Percentiles rank a stretch among this genome's conserved stretches.
Conservation (phyloP, 2,329 filamentous ascomycete species). For the Ascochyta clinopodiicola region DNA sequence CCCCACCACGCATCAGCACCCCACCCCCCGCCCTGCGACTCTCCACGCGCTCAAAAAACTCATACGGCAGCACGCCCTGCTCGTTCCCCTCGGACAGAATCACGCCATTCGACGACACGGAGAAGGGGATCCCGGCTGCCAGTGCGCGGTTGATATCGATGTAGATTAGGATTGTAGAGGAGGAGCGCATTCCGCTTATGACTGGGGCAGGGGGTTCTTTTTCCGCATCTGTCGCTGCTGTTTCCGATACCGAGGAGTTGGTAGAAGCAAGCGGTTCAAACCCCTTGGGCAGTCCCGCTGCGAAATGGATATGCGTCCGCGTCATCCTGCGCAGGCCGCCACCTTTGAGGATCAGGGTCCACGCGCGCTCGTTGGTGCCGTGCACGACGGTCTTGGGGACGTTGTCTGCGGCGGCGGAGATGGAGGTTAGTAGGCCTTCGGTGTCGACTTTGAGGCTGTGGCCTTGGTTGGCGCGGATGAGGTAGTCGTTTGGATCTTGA, state of each 20-base stretch:
- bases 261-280: slow-evolving; percentile 38
- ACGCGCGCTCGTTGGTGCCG: slow-evolving; percentile 85
- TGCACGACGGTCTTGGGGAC: slow-evolving; percentile 77
- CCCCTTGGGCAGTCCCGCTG: slow-evolving; percentile 69
- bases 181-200: slow-evolving; percentile 79
- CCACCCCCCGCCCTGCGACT: slow-evolving; percentile 66
- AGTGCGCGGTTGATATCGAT: slow-evolving; percentile 74
- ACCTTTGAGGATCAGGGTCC: slow-evolving; percentile 73
- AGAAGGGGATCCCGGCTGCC: slow-evolving; percentile 70
- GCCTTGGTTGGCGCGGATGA: slow-evolving; percentile 95
- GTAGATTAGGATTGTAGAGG: slow-evolving; percentile 70
- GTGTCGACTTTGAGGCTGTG: slow-evolving; percentile 81
- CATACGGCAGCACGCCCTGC: slow-evolving; percentile 45
- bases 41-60: slow-evolving; percentile 74
- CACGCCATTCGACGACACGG: slow-evolving; percentile 62
- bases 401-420: slow-evolving; percentile 62
- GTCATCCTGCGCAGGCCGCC: slow-evolving; percentile 84
- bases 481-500: slow-evolving; percentile 68
- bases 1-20: slow-evolving; percentile 74
- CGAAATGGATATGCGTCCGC: slow-evolving; percentile 89
- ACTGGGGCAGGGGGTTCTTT: slow-evolving; percentile 52
- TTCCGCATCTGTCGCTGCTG: no score
- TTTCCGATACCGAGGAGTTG: not conserved
- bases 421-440: slow-evolving; percentile 71
- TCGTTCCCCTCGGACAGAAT: slow-evolving; percentile 58